Evolutionary conservation across 1,284 basidiomycete genomes (phyloP).

Genomic region (Earliella scabrosa): DNA sequence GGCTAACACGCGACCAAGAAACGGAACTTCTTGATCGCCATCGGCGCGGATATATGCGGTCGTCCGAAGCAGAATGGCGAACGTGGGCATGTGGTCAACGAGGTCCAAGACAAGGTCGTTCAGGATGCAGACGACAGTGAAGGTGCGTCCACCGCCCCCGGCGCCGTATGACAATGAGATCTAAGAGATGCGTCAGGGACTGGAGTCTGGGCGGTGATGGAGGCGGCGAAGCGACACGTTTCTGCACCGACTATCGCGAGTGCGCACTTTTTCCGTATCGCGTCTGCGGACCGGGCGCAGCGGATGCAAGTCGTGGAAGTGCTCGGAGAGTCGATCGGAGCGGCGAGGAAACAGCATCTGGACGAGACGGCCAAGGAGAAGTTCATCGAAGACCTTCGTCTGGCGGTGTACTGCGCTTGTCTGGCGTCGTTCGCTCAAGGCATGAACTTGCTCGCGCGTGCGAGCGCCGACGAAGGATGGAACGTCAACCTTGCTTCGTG

Average conservation of each 20-base stretch:
- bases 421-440: conserved; percentile 29
- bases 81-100: conserved; percentile 26
- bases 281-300: conserved; percentile 26
- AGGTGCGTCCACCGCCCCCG: conserved; percentile 14
- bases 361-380: conserved; percentile 13
- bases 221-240: conserved; percentile 26
- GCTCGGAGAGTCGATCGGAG: conserved; percentile 20
- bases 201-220: conserved; percentile 27
- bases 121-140: conserved; percentile 30
- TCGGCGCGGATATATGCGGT: conserved; percentile 29
- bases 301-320: conserved; percentile 25
- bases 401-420: conserved; percentile 25
- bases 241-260: conserved; percentile 28
- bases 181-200: conserved; percentile 25
- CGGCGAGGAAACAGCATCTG: conserved; percentile 24
- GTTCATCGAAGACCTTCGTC: conserved; percentile 24
- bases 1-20: conserved; percentile 8
- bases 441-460: conserved; percentile 27
- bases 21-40: conserved; percentile 26
- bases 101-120: conserved; percentile 32
- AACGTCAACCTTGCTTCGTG: conserved; percentile 23
- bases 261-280: conserved; percentile 31
- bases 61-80: conserved; percentile 20
- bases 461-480: conserved; percentile 28
- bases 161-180: no score